Evolutionary conservation across 2,329 filamentous ascomycete species (phyloP).

Genomic region (Fusarium solani-melongenae): DNA sequence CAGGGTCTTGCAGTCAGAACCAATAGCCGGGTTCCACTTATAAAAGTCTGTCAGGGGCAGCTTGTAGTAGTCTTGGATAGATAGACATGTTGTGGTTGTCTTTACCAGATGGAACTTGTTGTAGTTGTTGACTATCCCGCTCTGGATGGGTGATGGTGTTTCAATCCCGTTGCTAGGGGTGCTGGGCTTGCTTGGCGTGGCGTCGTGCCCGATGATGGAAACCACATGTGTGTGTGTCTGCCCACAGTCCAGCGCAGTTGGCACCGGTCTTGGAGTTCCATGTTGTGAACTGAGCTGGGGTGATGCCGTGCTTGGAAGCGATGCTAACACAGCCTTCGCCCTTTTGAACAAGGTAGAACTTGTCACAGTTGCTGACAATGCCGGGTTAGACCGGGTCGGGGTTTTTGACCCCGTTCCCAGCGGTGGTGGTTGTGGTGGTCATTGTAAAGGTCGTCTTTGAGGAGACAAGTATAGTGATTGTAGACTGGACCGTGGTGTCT

Average conservation of each 20-base stretch:
- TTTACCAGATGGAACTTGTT: constrained; percentile 19
- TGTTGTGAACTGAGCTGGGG: neutral
- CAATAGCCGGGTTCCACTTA: neutral
- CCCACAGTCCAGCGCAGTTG: neutral
- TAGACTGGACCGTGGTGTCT: neutral
- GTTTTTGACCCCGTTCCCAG: neutral
- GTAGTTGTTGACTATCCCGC: constrained; percentile 22
- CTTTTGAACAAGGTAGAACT: neutral
- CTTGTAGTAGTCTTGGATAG: constrained; percentile 2
- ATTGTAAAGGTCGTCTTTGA: neutral
- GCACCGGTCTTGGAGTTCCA: neutral
- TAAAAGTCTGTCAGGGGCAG: neutral
- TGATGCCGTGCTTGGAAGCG: neutral
- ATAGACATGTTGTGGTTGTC: neutral
- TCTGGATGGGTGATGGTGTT: neutral
- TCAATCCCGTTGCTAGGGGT: neutral
- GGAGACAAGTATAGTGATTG: neutral
- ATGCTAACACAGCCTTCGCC: neutral
- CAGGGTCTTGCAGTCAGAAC: neutral
- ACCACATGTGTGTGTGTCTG: neutral
- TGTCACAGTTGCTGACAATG: neutral
- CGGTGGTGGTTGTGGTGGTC: neutral
- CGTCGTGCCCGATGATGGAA: neutral
- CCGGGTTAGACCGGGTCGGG: neutral
- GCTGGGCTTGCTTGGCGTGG: neutral